Evolutionary conservation across 1,284 basidiomycete species (phyloP).

Genomic region (Xanthoconium separans): DNA sequence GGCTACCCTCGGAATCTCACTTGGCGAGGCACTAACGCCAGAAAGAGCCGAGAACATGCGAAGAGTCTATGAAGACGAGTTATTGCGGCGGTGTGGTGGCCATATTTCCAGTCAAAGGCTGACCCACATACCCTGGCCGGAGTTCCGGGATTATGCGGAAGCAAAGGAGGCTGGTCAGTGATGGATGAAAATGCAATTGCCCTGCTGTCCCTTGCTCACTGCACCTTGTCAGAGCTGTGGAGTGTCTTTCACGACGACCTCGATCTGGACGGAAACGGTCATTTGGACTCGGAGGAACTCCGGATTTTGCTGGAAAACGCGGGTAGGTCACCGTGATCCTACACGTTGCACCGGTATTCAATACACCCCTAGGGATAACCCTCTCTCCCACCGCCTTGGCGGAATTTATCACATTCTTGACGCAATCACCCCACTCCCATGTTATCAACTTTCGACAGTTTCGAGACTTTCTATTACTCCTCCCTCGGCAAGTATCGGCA

Average conservation of each 20-base stretch:
- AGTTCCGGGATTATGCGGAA: slow-evolving; percentile 76
- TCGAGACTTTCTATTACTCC: slow-evolving; percentile 84
- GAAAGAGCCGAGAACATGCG: slow-evolving; percentile 70
- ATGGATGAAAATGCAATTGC: slow-evolving; percentile 17
- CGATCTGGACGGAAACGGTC: slow-evolving; percentile 84
- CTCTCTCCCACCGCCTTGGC: slow-evolving; percentile 64
- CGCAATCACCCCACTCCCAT: slow-evolving; percentile 63
- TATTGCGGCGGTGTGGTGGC: slow-evolving; percentile 62
- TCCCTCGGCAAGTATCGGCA: slow-evolving; percentile 79
- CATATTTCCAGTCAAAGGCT: slow-evolving; percentile 44
- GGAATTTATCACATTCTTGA: slow-evolving; percentile 81
- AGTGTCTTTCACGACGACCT: slow-evolving; percentile 85
- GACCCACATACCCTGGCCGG: slow-evolving; percentile 68
- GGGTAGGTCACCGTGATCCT: slow-evolving; percentile 47
- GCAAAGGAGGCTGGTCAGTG: slow-evolving; percentile 74
- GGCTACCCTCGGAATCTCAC: slow-evolving; percentile 20
- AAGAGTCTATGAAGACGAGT: slow-evolving; percentile 76
- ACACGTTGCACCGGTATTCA: slow-evolving; percentile 19
- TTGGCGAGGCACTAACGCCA: slow-evolving; percentile 46
- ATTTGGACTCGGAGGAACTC: slow-evolving; percentile 74
- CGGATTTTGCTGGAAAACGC: slow-evolving; percentile 67
- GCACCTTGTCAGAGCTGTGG: slow-evolving; percentile 72
- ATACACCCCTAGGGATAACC: slow-evolving; percentile 55
- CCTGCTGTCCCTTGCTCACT: slow-evolving; percentile 15
- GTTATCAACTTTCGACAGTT: slow-evolving; percentile 85